Evolutionary conservation across 2,329 filamentous ascomycete genomes (phyloP), one percentile per base, ranked within the genome.

Genomic region (Endothia cerciana): DNA sequence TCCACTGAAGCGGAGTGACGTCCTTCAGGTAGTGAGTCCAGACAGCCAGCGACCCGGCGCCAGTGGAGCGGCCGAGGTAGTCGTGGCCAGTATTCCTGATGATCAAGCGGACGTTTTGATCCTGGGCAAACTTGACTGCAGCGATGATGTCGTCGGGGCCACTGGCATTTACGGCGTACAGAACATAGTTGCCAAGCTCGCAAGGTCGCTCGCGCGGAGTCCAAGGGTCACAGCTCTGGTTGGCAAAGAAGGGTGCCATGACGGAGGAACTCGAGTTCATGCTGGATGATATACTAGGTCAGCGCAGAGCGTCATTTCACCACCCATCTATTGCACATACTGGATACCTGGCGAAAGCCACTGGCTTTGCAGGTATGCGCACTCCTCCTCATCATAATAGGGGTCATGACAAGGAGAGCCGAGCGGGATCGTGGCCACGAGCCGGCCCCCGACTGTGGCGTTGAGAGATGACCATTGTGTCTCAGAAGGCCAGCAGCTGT

Each of bases 401-500:
- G 71, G 76, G 15, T 75, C 72, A 68, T 85, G 82, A 66, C 83
- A 85, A 1, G 78, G 73, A 0, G 76, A 69, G 3, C 77, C 84
- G 13, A 85, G 72, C 2, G 84, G 84, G 0, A 80, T 72, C 0
- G 81, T 85, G 1, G 77, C 77, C n/a, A 87, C 76, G 45, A 87
- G 74, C 11, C 75, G 75, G 3, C 85, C 84, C 5, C 74, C 73
- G n/a, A 87, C 73, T 1, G 82, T 81, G 22, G 72, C 49, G 70
- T 87, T 87, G 66, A 87, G 77, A 2, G 67, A 62, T 10, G 71
- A 69, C 84, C 84, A 87, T 22, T 72, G 71, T 17, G 68, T 41
- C 2, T 65, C 22, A 1, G 75, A 74, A 1, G 84, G 84, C 85
- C 85, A 87, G 72, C 81, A 82, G 3, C 69, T 19, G 60, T 86